These are phyloP conservation scores for Clarireedia paspali DNA, from an alignment of 2,329 filamentous ascomycete species.

Conservation along the genomic window DNA sequence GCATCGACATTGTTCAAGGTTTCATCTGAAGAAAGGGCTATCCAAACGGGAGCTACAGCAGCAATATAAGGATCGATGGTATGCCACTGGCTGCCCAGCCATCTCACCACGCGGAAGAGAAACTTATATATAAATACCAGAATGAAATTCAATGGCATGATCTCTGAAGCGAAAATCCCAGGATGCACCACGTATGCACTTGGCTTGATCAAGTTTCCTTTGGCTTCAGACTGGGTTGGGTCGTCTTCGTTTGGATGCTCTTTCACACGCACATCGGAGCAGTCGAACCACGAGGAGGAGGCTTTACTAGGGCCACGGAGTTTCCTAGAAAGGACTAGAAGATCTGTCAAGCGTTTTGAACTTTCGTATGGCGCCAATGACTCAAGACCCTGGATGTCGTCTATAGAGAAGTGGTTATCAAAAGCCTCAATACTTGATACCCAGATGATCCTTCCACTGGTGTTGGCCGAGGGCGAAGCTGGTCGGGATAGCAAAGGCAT, in stretches of 20 bases:
- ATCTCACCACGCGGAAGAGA: slow-evolving; percentile 64
- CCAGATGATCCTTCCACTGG: slow-evolving; percentile 61
- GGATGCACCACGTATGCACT: slow-evolving; percentile 77
- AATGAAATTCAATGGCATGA: slow-evolving; percentile 66
- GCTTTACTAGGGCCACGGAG: slow-evolving; percentile 55
- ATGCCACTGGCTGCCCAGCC: slow-evolving; percentile 86
- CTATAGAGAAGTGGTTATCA: slow-evolving; percentile 42
- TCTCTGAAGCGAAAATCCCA: slow-evolving; percentile 74
- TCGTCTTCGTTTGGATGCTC: slow-evolving; percentile 13
- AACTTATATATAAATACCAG: slow-evolving; percentile 62
- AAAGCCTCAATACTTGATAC: slow-evolving; percentile 71
- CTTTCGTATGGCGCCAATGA: slow-evolving; percentile 66
- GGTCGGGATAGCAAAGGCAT: slow-evolving; percentile 55
- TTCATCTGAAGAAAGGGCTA: slow-evolving; percentile 61
- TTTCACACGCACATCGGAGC: slow-evolving; percentile 21
- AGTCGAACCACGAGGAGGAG: slow-evolving; percentile 48
- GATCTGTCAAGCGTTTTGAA: slow-evolving; percentile 79
- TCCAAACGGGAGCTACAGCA: slow-evolving; percentile 69
- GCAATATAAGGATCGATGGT: slow-evolving; percentile 67
- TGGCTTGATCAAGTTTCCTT: slow-evolving; percentile 35
- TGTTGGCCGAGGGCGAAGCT: slow-evolving; percentile 16
- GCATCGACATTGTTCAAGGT: slow-evolving; percentile 48
- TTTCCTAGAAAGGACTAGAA: slow-evolving; percentile 66
- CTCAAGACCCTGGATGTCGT: slow-evolving; percentile 70
- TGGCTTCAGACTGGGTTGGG: slow-evolving; percentile 17